Evolutionary conservation across 208 protist species (phyloP), one percentile per base, ranked within the genome.

Genomic region (Acanthamoeba triangularis): DNA sequence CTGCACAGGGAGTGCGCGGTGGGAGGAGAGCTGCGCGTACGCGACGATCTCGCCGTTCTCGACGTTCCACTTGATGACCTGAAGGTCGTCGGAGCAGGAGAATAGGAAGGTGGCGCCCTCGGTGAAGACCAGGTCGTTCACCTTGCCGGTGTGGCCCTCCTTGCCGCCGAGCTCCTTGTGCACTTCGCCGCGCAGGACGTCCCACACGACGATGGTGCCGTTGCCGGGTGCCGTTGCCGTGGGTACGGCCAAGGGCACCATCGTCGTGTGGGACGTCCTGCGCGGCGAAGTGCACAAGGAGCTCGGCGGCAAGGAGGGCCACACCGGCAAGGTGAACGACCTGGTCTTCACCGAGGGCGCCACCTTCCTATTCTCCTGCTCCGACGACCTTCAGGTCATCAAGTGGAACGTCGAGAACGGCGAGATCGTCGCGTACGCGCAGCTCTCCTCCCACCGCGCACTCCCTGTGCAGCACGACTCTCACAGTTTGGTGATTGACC

Each of bases 361-460:
- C 56, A 92, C 85, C 25, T 92, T 92, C 61, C 85, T 92, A 5
- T 92, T 74, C 85, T 92, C 85, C 41, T 92, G 85, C 85, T 92
- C 85, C 85, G 61, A 92, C 63, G 85, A 92, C 59, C 35, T 54
- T 92, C 85, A 92, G 30, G 59, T 92, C 85, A 92, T 92, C 61
- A 65, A 92, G 23, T 92, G 85, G 85, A 92, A 92, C 35, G 59
- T 92, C 20, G 85, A 92, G 23, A 92, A n/a, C 37, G 85, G 85
- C 30, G 59, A 92, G 56, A 72, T 92, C 35, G 41, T 92, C 59
- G 28, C 85, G 85, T 92, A 92, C 59, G 85, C 30, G 3, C 78
- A 1, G n/a, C n/a, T n/a, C n/a, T n/a, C n/a, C 49, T 33, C 47
- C 44, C 78, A 52, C 72, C n/a, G 2, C 4, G 30, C 72, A 35